Percentiles rank a stretch among this genome's conserved stretches.
Conservation (phyloP, 2,329 filamentous ascomycete species). For the Ceratocystis eucalypticola region DNA sequence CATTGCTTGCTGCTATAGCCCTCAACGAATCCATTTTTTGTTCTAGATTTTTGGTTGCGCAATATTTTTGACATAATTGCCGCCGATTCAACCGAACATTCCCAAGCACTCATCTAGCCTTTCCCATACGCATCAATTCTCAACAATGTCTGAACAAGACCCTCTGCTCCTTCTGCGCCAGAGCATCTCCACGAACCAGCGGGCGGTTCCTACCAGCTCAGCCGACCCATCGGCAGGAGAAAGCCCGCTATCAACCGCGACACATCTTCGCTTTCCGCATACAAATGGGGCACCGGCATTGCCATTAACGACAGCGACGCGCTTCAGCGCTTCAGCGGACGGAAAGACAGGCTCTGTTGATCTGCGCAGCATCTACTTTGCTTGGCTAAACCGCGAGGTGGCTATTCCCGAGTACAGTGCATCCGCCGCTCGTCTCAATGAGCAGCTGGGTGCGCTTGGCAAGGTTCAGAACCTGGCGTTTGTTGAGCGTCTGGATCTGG, state of each 20-base stretch:
- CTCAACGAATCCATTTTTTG: not conserved
- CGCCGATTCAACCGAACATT: not conserved
- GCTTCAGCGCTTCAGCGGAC: slow-evolving; percentile 62
- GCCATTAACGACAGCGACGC: slow-evolving; percentile 59
- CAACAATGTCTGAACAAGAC: slow-evolving; percentile 45
- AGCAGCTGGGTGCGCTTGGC: slow-evolving; percentile 51
- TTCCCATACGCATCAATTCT: not conserved
- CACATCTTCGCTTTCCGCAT: slow-evolving; percentile 59
- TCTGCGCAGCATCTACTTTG: slow-evolving; percentile 88
- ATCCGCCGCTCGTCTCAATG: slow-evolving; percentile 66
- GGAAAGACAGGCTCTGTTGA: slow-evolving; percentile 48
- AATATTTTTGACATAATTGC: not conserved
- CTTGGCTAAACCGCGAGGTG: slow-evolving; percentile 85
- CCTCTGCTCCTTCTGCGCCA: slow-evolving; percentile 72
- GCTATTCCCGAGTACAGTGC: slow-evolving; percentile 85
- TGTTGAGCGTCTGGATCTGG: slow-evolving; percentile 79
- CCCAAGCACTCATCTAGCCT: not conserved
- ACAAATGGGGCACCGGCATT: slow-evolving; percentile 41
- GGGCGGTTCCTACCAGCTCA: slow-evolving; percentile 61
- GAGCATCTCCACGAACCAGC: slow-evolving; percentile 57
- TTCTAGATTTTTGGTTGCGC: not conserved
- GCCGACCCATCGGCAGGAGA: slow-evolving; percentile 48
- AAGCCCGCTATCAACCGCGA: slow-evolving; percentile 59
- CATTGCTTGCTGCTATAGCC: not conserved
- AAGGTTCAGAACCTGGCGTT: slow-evolving; percentile 81